A percentile compares a stretch with the other conserved stretches of the same genome.
phyloP scores from a whole-genome alignment of 352 stramenopile species.

The Pythium grandisporangium region DNA sequence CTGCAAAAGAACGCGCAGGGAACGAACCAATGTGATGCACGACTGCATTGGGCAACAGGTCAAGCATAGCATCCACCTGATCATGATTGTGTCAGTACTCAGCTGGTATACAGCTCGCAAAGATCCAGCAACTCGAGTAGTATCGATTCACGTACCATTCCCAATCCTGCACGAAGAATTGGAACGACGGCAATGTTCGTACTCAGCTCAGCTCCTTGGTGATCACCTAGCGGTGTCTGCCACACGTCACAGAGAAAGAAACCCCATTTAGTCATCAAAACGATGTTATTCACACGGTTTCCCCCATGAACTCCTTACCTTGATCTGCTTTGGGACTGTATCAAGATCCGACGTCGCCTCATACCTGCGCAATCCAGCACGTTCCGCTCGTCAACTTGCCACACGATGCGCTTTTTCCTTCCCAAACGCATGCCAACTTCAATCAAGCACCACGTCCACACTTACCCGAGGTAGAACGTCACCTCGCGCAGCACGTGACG shows the following conservation, averaged over 20 bases:
- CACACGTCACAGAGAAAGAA: neutral
- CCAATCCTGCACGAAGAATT: slow-evolving; percentile 91
- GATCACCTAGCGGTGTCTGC: slow-evolving; percentile 71
- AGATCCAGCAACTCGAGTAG: no score
- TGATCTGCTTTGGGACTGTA: slow-evolving; percentile 64
- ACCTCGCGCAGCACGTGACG: slow-evolving; percentile 94
- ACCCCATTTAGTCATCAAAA: neutral
- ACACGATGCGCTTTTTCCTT: neutral
- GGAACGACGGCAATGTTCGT: slow-evolving; percentile 93
- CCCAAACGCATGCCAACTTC: no score
- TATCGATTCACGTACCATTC: slow-evolving; percentile 70
- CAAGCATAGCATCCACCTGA: slow-evolving; percentile 95
- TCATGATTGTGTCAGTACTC: no score
- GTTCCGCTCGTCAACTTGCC: neutral
- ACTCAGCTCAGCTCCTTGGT: slow-evolving; percentile 82
- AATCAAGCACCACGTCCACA: no score
- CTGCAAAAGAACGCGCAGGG: no score
- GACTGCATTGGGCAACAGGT: slow-evolving; percentile 92
- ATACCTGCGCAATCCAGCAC: slow-evolving; percentile 31
- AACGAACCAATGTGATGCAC: slow-evolving; percentile 96
- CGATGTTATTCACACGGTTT: neutral
- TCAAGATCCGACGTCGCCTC: slow-evolving; percentile 69
- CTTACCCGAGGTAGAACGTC: slow-evolving; percentile 96
- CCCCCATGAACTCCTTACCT: slow-evolving; percentile 16
- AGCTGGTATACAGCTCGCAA: no score